A percentile compares a stretch with the other conserved stretches of the same genome.
phyloP scores from a whole-genome alignment of 176 grass and related monocot species.

The barley (Hordeum vulgare) region MorexV3_pseudomolecules_assembly NC_058523.1:62322623-62323122 shows the following conservation, averaged over 20 bases:
- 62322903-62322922: background rate
- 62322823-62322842: background rate
- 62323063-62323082: slow-evolving; percentile 12
- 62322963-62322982: background rate
- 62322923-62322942: slow-evolving; percentile 2
- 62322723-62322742: slow-evolving; percentile 42
- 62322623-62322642: slow-evolving; percentile 19
- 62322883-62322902: slow-evolving; percentile 36
- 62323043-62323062: background rate
- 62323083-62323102: background rate
- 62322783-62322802: slow-evolving; percentile 34
- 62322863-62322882: background rate
- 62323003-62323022: slow-evolving; percentile 36
- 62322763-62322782: slow-evolving; percentile 47
- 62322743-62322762: slow-evolving; percentile 43
- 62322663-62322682: slow-evolving; percentile 24
- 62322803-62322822: slow-evolving; percentile 27
- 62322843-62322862: background rate
- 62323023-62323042: slow-evolving; percentile 20
- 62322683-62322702: slow-evolving; percentile 17
- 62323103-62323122: background rate
- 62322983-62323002: background rate
- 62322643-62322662: slow-evolving; percentile 19
- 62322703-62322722: slow-evolving; percentile 20
- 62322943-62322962: background rate